Evolutionary conservation across 225 moss, liverwort and hornwort species (phyloP).

Genomic region (Pseudisothecium myosuroides): DNA sequence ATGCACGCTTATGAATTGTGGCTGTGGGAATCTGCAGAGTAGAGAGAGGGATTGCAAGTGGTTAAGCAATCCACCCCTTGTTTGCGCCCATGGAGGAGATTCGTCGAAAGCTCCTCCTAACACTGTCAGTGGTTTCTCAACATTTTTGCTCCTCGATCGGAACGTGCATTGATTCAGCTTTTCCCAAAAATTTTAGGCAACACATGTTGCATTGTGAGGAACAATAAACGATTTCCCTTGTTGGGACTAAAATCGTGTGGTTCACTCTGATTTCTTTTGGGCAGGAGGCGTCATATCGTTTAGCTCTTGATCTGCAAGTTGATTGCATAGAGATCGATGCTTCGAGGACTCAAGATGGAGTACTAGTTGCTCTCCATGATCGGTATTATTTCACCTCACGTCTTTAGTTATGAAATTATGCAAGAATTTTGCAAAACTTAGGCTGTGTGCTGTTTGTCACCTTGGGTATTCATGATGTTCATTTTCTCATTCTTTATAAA

Average conservation of each 20-base stretch:
- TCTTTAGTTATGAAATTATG: background rate
- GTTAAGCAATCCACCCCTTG: slow-evolving; percentile 65
- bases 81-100: slow-evolving; percentile 98
- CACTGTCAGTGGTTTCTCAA: slow-evolving; percentile 41
- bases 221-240: background rate
- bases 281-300: slow-evolving; percentile 77
- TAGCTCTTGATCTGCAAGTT: slow-evolving; percentile 72
- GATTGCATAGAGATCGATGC: slow-evolving; percentile 95
- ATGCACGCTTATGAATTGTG: background rate
- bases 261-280: background rate
- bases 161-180: background rate
- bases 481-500: background rate
- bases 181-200: background rate
- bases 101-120: slow-evolving; percentile 80
- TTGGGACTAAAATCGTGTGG: background rate
- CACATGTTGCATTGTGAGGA: background rate
- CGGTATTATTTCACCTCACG: slow-evolving; percentile 39
- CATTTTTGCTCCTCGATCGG: background rate
- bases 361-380: slow-evolving; percentile 88
- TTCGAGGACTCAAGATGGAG: slow-evolving; percentile 78
- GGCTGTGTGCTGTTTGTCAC: background rate
- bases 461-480: background rate
- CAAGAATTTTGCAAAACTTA: background rate
- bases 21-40: slow-evolving; percentile 19
- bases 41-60: slow-evolving; percentile 65